Evolutionary conservation across 2,329 filamentous ascomycete species (phyloP).

Genomic region (Microthyrium microscopicum): DNA sequence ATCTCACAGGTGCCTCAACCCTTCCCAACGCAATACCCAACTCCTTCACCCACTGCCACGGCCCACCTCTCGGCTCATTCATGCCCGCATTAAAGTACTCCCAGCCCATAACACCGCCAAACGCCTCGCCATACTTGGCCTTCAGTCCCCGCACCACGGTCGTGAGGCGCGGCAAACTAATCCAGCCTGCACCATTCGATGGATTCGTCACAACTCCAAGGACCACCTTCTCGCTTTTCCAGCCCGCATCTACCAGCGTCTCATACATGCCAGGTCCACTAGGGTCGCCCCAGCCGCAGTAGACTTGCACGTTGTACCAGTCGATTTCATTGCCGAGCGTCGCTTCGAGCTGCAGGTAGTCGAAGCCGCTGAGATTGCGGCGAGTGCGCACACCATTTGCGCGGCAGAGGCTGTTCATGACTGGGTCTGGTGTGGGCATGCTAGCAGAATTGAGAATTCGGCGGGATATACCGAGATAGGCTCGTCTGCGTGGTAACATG

Average conservation of each 20-base stretch:
- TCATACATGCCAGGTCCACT: slow-evolving; percentile 34
- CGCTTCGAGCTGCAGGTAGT: slow-evolving; percentile 56
- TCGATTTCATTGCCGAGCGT: slow-evolving; percentile 35
- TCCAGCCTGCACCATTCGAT: slow-evolving; percentile 48
- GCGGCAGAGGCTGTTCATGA: slow-evolving; percentile 60
- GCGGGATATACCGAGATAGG: slow-evolving; percentile 14
- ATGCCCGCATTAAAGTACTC: slow-evolving; percentile 69
- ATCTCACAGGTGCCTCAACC: slow-evolving; percentile 13
- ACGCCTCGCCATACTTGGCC: slow-evolving; percentile 38
- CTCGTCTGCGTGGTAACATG: slow-evolving; percentile 14
- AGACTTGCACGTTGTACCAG: slow-evolving; percentile 90
- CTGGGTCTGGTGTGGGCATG: slow-evolving; percentile 11
- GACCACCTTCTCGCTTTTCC: slow-evolving; percentile 57
- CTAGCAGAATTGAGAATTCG: slow-evolving; percentile 10
- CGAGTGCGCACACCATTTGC: slow-evolving; percentile 46
- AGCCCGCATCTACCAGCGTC: slow-evolving; percentile 44
- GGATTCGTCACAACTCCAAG: slow-evolving; percentile 69
- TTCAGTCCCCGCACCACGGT: slow-evolving; percentile 39
- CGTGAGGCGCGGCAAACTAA: slow-evolving; percentile 40
- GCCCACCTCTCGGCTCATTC: slow-evolving; percentile 40
- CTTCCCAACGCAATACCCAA: slow-evolving; percentile 36
- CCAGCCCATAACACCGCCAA: slow-evolving; percentile 88
- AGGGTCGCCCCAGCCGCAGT: slow-evolving; percentile 72
- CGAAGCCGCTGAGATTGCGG: slow-evolving; percentile 62
- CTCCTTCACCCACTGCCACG: slow-evolving; percentile 63